Percentiles rank a stretch among this genome's conserved stretches.
phyloP scores from a whole-genome alignment of 2,329 filamentous ascomycete genomes.

The Aspergillus pseudoviridinutans region DNA sequence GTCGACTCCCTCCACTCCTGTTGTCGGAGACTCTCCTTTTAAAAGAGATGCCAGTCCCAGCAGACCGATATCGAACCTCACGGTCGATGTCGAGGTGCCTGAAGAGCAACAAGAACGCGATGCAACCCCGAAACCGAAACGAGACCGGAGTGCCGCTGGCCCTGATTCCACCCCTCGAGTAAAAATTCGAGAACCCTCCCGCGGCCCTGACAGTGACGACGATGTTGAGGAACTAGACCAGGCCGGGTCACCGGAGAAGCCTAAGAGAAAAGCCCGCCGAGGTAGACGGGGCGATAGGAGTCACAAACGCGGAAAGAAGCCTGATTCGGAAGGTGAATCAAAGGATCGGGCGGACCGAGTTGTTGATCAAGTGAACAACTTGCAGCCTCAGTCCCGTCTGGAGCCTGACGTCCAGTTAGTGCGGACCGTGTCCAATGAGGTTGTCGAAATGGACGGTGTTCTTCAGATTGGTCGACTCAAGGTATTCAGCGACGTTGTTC shows the following conservation, averaged over 20 bases:
- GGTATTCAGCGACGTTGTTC: slow-evolving; percentile 57
- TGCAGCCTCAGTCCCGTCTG: slow-evolving; percentile 43
- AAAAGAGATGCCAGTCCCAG: slow-evolving; percentile 23
- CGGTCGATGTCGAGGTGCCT: slow-evolving; percentile 27
- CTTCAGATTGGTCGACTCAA: slow-evolving; percentile 59
- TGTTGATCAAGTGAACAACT: slow-evolving; percentile 52
- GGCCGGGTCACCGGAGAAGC: slow-evolving; percentile 38
- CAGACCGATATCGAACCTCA: slow-evolving; percentile 24
- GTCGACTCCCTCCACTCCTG: slow-evolving; percentile 38
- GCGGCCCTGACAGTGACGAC: slow-evolving; percentile 31
- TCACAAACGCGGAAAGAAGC: slow-evolving; percentile 52
- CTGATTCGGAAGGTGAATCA: slow-evolving; percentile 49
- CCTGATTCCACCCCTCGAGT: slow-evolving; percentile 31
- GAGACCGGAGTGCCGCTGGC: slow-evolving; percentile 14
- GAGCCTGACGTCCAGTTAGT: slow-evolving; percentile 60
- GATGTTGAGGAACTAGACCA: slow-evolving; percentile 27
- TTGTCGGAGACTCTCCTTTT: slow-evolving; percentile 24
- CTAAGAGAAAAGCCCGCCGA: slow-evolving; percentile 66
- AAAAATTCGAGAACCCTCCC: slow-evolving; percentile 38
- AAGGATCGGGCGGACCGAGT: slow-evolving; percentile 58
- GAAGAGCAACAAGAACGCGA: slow-evolving; percentile 18
- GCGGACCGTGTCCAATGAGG: slow-evolving; percentile 52
- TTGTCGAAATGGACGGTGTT: slow-evolving; percentile 56
- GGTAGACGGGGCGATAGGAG: slow-evolving; percentile 70
- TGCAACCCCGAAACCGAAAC: slow-evolving; percentile 27